Base-by-base conservation (phyloP, 108 stramenopile genomes). In the Cyclotella sp. region DNA sequence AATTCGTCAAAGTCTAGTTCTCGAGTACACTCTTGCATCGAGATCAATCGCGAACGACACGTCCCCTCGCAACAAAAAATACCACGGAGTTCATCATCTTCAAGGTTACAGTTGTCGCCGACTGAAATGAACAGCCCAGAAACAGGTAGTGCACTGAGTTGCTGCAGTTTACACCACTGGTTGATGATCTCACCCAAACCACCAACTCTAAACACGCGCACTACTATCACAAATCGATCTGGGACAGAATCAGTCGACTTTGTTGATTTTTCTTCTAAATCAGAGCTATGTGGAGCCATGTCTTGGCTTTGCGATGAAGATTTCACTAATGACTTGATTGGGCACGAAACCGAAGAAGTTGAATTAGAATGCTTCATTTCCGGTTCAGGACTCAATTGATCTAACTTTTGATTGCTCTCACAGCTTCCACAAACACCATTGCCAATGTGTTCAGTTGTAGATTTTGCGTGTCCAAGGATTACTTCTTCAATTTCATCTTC, bases 111-210 rank as follows among this genome's bases (percentile, higher is more conserved):
- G 18, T 46, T 47, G 60, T 11, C 43, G 34, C 44, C 16, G 44
- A 63, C 43, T 63, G 73, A 65, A 39, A 74, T 29, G 22, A 74
- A 63, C n/a, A 74, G 15, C 9, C 73, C 73, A 46, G 62, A 74
- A 29, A 64, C 63, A n/a, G 73, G 59, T 41, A 64, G 6, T 8
- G 51, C 63, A 55, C 34, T 28, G 49, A 26, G 47, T 53, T 41
- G 42, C n/a, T 51, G 24, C 27, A 64, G 34, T 40, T 45, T 43
- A 55, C 62, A 65, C 73, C 73, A 74, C 15, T 24, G 44, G 42
- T 24, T 11, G 28, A 74, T 11, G 8, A 74, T 52, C 39, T 74
- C 40, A 60, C 53, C 41, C 52, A 74, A 45, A 52, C 73, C 73
- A 27, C 63, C 44, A 11, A 74, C 60, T 42, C 51, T 74, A 40